Base-by-base conservation (phyloP, 495 filamentous ascomycete species). In the Glonium stellatum region DNA sequence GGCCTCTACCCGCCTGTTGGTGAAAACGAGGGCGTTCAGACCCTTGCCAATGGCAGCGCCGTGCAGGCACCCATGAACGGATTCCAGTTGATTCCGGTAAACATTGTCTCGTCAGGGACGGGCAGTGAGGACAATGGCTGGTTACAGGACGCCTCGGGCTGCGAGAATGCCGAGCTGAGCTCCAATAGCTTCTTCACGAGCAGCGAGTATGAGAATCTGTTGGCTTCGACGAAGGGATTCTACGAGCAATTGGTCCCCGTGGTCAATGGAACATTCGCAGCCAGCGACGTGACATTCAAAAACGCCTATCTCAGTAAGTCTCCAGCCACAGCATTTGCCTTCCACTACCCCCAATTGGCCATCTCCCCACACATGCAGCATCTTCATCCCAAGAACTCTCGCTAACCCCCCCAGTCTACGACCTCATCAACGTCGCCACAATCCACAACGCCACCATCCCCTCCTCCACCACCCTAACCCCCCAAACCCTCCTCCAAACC, bases 141-240 rank as follows among this genome's bases (percentile, higher is more conserved):
- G 84, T 69, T 87, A 25, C 81, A 87, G 60, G 77, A 77, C 31
- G 62, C 78, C 15, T 77, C 76, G 57, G 77, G 78, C 37, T 90
- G 87, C 75, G 72, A 73, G 34, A 83, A 82, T 62, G 84, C 86
- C 25, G 73, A 77, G 8, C 69, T 80, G 57, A 88, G 84, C 76
- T 88, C 85, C 53, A 84, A 90, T 72, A 79, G 81, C 69, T 92
- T 88, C 70, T 88, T 87, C 72, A 65, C 55, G n/a, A 84, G 84
- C 8, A 55, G 72, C 13, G 76, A 84, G 31, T 90, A 90, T 71
- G 69, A 72, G 25, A 65, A 65, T 10, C 70, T 82, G 42, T 69
- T 82, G 9, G 65, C 71, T 36, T 76, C 76, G 57, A 90, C 86
- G 61, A 65, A 73, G 64, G 74, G 70, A 57, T 86, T 91, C 76